These are phyloP conservation scores for Plenodomus biglobosus DNA, from an alignment of 2,329 filamentous ascomycete species.

Conservation along the genomic window DNA sequence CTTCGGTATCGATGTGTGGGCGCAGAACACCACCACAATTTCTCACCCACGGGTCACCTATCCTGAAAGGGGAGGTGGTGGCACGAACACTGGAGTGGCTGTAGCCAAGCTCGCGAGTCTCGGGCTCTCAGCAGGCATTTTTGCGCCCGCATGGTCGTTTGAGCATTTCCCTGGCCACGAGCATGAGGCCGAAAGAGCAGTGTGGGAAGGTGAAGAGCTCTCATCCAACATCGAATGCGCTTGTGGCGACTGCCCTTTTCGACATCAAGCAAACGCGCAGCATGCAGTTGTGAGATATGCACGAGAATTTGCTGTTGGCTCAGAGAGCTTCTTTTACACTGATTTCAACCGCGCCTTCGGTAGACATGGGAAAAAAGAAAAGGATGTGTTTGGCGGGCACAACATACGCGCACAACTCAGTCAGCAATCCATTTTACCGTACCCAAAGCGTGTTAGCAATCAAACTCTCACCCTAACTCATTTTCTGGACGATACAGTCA, in stretches of 20 bases:
- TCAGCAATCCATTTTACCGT: slow-evolving; percentile 40
- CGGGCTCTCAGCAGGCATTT: slow-evolving; percentile 46
- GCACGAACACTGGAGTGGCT: slow-evolving; percentile 48
- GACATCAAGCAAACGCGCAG: slow-evolving; percentile 26
- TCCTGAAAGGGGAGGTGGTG: slow-evolving; percentile 44
- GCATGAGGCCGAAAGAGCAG: slow-evolving; percentile 29
- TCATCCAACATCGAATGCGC: slow-evolving; percentile 33
- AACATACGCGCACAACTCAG: slow-evolving; percentile 34
- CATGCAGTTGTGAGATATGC: slow-evolving; percentile 33
- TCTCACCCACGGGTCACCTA: slow-evolving; percentile 41
- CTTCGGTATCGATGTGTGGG: slow-evolving; percentile 52
- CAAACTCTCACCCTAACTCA: slow-evolving; percentile 1
- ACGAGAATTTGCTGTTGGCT: slow-evolving; percentile 35
- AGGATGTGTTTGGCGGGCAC: slow-evolving; percentile 17
- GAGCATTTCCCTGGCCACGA: slow-evolving; percentile 46
- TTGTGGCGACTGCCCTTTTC: slow-evolving; percentile 29
- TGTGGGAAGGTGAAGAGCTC: slow-evolving; percentile 42
- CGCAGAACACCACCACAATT: slow-evolving; percentile 43
- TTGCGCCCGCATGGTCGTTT: slow-evolving; percentile 52
- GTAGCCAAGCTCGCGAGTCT: slow-evolving; percentile 41
- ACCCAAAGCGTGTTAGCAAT: background rate
- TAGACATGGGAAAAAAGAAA: slow-evolving; percentile 12
- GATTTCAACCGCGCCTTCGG: slow-evolving; percentile 41
- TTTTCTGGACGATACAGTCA: slow-evolving; percentile 12
- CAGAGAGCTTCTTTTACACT: slow-evolving; percentile 44